Conservation (phyloP, 2,329 filamentous ascomycete genomes). For the Cladophialophora yegresii region DNA sequence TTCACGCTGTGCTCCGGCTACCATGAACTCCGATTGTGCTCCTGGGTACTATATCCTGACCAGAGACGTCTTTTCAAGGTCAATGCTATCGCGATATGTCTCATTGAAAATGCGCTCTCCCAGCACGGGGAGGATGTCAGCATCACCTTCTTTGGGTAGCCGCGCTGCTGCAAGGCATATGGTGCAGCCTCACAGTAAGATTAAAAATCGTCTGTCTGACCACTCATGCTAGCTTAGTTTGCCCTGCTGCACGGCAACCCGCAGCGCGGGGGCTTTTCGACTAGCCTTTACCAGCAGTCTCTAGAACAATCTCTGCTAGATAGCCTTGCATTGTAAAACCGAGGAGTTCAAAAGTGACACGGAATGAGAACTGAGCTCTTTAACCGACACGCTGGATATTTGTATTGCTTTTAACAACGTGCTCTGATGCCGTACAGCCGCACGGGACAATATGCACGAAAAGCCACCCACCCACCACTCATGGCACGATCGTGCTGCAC, state of each 20-base stretch:
- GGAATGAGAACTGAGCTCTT: neutral
- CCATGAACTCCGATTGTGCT: neutral
- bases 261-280: neutral
- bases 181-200: neutral
- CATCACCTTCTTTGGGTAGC: neutral
- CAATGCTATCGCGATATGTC: too few species aligned
- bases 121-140: neutral
- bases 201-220: neutral
- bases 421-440: neutral
- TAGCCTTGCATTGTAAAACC: neutral
- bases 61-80: neutral
- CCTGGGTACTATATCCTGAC: neutral
- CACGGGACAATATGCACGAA: conserved; percentile 4
- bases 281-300: neutral
- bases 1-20: too few species aligned
- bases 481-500: conserved; percentile 9
- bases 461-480: neutral
- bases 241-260: conserved; percentile 6
- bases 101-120: neutral
- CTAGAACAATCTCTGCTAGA: neutral
- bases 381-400: neutral
- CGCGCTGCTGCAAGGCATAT: neutral
- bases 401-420: conserved; percentile 11
- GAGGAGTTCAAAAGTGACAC: neutral
- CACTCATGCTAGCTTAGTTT: neutral